phyloP scores from a whole-genome alignment of 768 basidiomycete species.

The Russula lepida region DNA sequence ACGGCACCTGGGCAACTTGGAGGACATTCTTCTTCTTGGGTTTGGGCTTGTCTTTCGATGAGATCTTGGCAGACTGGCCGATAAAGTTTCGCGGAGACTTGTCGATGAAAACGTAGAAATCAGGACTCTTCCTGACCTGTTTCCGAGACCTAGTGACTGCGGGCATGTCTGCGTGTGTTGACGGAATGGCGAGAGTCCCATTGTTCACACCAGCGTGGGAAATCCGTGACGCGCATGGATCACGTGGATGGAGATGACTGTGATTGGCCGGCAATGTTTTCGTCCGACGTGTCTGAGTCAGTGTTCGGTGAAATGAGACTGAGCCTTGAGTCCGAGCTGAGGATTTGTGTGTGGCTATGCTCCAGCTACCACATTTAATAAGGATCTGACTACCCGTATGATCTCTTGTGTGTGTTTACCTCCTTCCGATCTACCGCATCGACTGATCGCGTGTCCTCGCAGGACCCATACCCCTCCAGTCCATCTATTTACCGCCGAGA shows the following conservation, averaged over 20 bases:
- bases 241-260: constrained; percentile 1
- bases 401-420: neutral
- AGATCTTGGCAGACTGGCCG: neutral
- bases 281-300: neutral
- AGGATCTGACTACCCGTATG: neutral
- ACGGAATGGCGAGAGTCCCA: neutral
- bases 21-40: constrained; percentile 3
- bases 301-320: neutral
- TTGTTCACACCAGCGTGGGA: neutral
- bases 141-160: constrained; percentile 5
- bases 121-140: neutral
- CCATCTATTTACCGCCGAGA: constrained; percentile 6
- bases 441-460: constrained; percentile 3
- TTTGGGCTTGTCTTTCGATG: neutral
- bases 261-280: neutral
- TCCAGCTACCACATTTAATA: constrained; percentile 8
- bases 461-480: neutral
- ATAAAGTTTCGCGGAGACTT: constrained; percentile 15
- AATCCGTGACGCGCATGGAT: neutral
- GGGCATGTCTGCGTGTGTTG: constrained; percentile 3
- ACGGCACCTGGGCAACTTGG: neutral
- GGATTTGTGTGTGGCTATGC: constrained; percentile 6
- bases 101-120: constrained; percentile 19
- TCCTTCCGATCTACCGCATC: neutral
- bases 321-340: neutral